Percentiles rank a stretch among this genome's conserved stretches.
Evolutionary conservation across 306 rosid genomes (phyloP).

Genomic region (Vicia faba): DNA sequence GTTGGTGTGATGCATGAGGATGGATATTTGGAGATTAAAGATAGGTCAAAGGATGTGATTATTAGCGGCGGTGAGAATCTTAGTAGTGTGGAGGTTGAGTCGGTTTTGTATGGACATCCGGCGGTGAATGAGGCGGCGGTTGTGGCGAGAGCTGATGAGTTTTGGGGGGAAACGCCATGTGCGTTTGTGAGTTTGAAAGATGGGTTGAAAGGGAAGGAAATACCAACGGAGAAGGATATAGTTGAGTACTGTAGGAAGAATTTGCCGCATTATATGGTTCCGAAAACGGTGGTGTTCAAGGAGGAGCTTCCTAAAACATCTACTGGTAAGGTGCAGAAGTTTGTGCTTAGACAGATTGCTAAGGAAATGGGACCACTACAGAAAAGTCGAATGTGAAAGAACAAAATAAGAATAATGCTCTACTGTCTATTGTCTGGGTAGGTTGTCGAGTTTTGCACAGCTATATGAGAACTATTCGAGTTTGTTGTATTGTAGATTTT

Average conservation of each 20-base stretch:
- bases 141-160: slow-evolving; percentile 69
- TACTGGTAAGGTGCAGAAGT: slow-evolving; percentile 71
- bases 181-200: slow-evolving; percentile 65
- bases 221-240: slow-evolving; percentile 55
- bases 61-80: slow-evolving; percentile 82
- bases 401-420: background rate
- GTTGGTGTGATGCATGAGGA: slow-evolving; percentile 73
- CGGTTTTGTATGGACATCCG: slow-evolving; percentile 54
- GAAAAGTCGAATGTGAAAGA: slow-evolving; percentile 39
- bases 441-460: no score
- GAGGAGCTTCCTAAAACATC: slow-evolving; percentile 69
- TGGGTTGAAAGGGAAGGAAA: slow-evolving; percentile 30
- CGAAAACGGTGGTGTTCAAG: slow-evolving; percentile 60
- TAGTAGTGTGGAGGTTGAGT: slow-evolving; percentile 81
- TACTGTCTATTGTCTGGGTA: no score
- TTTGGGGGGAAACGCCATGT: slow-evolving; percentile 84
- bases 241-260: slow-evolving; percentile 53
- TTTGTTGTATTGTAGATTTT: no score
- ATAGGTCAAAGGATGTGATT: slow-evolving; percentile 71
- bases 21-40: slow-evolving; percentile 73
- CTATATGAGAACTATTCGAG: no score
- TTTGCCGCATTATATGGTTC: slow-evolving; percentile 68
- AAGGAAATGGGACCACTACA: slow-evolving; percentile 48
- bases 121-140: slow-evolving; percentile 73
- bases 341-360: slow-evolving; percentile 49